These are phyloP conservation scores for Tylopilus plumbeoviolaceoides DNA, from an alignment of 768 basidiomycete genomes.

Conservation along the genomic window DNA sequence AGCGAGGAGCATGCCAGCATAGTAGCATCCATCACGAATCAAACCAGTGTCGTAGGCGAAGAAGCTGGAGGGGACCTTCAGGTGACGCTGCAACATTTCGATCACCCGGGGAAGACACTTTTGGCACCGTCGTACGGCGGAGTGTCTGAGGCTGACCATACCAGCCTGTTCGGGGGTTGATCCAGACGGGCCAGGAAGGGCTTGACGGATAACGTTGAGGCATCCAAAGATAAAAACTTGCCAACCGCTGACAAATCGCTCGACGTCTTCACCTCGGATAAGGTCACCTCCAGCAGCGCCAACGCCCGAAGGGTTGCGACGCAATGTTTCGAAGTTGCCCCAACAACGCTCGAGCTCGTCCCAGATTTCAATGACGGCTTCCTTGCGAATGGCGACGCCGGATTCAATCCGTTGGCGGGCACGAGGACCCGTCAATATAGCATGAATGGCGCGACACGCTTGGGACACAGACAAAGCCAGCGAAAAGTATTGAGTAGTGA, in stretches of 20 bases:
- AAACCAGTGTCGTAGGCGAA: conserved; percentile 86
- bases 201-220: conserved; percentile 83
- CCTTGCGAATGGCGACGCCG: conserved; percentile 52
- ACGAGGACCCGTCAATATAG: conserved; percentile 71
- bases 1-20: conserved; percentile 74
- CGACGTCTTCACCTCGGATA: conserved; percentile 48
- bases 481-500: conserved; percentile 57
- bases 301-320: conserved; percentile 41
- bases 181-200: conserved; percentile 51
- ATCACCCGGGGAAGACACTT: conserved; percentile 48
- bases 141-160: conserved; percentile 43
- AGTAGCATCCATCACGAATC: conserved; percentile 87
- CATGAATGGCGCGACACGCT: conserved; percentile 75
- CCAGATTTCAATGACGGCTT: conserved; percentile 78
- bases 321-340: conserved; percentile 75
- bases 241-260: conserved; percentile 80
- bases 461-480: conserved; percentile 72
- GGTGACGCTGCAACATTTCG: conserved; percentile 48
- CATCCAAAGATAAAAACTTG: conserved; percentile 92
- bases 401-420: conserved; percentile 57
- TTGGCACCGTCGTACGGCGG: conserved; percentile 47
- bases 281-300: conserved; percentile 33
- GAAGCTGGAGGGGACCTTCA: conserved; percentile 43
- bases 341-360: conserved; percentile 75
- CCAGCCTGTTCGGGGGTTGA: conserved; percentile 42